A percentile compares a stretch with the other conserved stretches of the same genome.
Evolutionary conservation across 768 basidiomycete genomes (phyloP).

Genomic region (Lenzites betulinus): DNA sequence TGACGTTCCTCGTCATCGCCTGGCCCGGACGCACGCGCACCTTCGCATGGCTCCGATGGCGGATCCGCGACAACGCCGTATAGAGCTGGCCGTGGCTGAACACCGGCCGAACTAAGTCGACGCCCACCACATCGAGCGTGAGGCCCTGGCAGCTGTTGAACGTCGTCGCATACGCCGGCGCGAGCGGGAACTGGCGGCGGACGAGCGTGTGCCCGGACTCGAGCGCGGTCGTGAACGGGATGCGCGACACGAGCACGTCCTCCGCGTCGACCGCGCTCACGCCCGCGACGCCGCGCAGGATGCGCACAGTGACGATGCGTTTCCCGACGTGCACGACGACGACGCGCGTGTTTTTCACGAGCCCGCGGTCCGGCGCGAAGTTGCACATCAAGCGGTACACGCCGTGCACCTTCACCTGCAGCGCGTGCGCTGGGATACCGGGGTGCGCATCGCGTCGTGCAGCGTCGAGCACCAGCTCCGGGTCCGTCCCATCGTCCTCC

Average conservation of each 20-base stretch:
- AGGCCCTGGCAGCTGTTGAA: constrained; percentile 47
- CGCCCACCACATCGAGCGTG: constrained; percentile 39
- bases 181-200: constrained; percentile 39
- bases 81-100: constrained; percentile 43
- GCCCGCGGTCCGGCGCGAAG: constrained; percentile 37
- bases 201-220: constrained; percentile 35
- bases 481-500: constrained; percentile 17
- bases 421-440: constrained; percentile 28
- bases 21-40: constrained; percentile 25
- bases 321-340: constrained; percentile 33
- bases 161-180: constrained; percentile 43
- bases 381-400: constrained; percentile 41
- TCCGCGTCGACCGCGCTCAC: constrained; percentile 23
- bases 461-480: constrained; percentile 27
- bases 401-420: constrained; percentile 35
- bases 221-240: constrained; percentile 27
- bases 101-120: constrained; percentile 40
- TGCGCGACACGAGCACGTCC: constrained; percentile 33
- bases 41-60: constrained; percentile 29
- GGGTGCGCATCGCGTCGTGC: constrained; percentile 23
- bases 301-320: constrained; percentile 26
- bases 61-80: constrained; percentile 34
- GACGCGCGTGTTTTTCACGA: constrained; percentile 44
- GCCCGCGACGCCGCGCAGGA: constrained; percentile 25
- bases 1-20: constrained; percentile 30